Base-by-base conservation (phyloP, 805 yeast genomes). In the Candida mattraensis region DNA sequence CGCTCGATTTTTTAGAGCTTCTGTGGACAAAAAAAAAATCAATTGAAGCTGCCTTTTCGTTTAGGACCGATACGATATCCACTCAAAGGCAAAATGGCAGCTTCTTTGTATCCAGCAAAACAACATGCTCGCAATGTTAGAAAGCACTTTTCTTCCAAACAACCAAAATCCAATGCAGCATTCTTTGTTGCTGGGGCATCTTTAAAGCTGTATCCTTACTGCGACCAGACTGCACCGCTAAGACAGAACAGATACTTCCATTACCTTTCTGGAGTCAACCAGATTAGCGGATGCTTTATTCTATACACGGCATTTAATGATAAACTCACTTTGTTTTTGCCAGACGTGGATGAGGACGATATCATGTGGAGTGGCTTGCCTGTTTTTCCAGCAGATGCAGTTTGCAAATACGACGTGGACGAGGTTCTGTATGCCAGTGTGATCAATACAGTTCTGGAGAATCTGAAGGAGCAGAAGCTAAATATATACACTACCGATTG, bases 351-450 rank as follows among this genome's bases (percentile, higher is more conserved):
- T 54, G 64, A 72, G 27, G 98, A 93, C 28, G 96, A 87, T 55
- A 83, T 91, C 26, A 83, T 93, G 87, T 91, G 99, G 99, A 81
- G 93, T 39, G 99, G 99, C 0, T 54, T 83, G 61, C 99, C 99
- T 5, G 45, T 87, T 34, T 65, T 76, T 24, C 45, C 70, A 3
- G 80, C 81, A 30, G 80, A 82, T 13, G 96, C 96, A 0, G 35
- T 60, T 31, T 56, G 66, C 14, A 70, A 68, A 42, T 91, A 64
- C 49, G 96, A 91, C 52, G 89, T 87, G 19, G 98, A 93, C 58
- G 83, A 77, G 27, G 94, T 89, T 30, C 59, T 75, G 39, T 85
- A 82, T 51, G 73, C 70, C 8, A 51, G 60, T n/a, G 79, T 76
- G 4, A 53, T 88, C 29, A 61, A 61, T 19, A 33, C 45, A 1